These are phyloP conservation scores for Neocallimastix lanati DNA, from an alignment of 192 early-diverging fungal genomes.

Conservation along the genomic window DNA sequence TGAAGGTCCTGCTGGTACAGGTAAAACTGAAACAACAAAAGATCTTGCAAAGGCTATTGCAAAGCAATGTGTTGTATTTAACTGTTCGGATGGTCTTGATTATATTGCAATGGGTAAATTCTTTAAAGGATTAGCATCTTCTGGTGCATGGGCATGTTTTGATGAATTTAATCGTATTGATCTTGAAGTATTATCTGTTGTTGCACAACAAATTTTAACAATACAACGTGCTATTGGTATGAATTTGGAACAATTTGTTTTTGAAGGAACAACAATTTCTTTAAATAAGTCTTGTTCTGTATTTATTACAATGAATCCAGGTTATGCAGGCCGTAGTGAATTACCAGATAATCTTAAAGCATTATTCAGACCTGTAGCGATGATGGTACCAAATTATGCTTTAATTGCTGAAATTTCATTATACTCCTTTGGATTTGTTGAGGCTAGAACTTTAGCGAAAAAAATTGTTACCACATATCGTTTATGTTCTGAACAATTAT, in stretches of 20 bases:
- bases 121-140: slow-evolving; percentile 35
- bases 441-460: not conserved
- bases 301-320: slow-evolving; percentile 52
- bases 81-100: slow-evolving; percentile 47
- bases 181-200: slow-evolving; percentile 41
- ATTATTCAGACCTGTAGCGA: slow-evolving; percentile 28
- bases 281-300: slow-evolving; percentile 37
- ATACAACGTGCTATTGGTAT: slow-evolving; percentile 37
- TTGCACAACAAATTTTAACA: slow-evolving; percentile 44
- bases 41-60: slow-evolving; percentile 44
- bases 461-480: not conserved
- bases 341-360: slow-evolving; percentile 34
- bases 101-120: slow-evolving; percentile 51
- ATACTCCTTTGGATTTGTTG: slow-evolving; percentile 23
- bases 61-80: slow-evolving; percentile 50
- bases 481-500: not conserved
- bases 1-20: slow-evolving; percentile 27
- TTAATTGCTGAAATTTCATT: slow-evolving; percentile 43
- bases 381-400: slow-evolving; percentile 42
- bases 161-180: slow-evolving; percentile 48
- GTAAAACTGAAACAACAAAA: slow-evolving; percentile 48
- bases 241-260: slow-evolving; percentile 31
- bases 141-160: slow-evolving; percentile 48
- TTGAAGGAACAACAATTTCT: slow-evolving; percentile 33
- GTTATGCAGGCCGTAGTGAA: slow-evolving; percentile 33